These are phyloP conservation scores for Fermentozyma sake DNA, from an alignment of 1,139 yeast genomes.

Conservation along the genomic window DNA sequence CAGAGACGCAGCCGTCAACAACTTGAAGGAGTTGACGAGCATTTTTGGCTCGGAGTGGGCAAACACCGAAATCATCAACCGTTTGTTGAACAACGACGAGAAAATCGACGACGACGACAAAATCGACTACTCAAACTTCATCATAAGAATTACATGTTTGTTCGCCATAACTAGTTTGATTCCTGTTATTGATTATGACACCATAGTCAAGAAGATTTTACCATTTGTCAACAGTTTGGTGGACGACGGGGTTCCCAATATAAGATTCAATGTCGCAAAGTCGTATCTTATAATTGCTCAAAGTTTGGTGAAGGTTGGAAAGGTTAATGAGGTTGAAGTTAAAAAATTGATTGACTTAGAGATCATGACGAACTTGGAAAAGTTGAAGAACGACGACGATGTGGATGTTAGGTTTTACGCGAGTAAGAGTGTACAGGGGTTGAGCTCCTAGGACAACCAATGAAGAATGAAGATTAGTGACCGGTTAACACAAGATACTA, in stretches of 20 bases:
- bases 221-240: slow-evolving; percentile 75
- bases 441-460: too few relatives aligned
- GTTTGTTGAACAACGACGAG: slow-evolving; percentile 48
- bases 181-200: slow-evolving; percentile 57
- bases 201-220: slow-evolving; percentile 60
- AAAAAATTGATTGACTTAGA: slow-evolving; percentile 46
- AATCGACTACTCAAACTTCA: slow-evolving; percentile 61
- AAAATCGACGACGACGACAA: slow-evolving; percentile 34
- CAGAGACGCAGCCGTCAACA: slow-evolving; percentile 91
- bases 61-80: slow-evolving; percentile 71
- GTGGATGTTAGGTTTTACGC: slow-evolving; percentile 90
- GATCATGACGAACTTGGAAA: slow-evolving; percentile 63
- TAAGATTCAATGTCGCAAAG: slow-evolving; percentile 91
- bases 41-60: slow-evolving; percentile 97
- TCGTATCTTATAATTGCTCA: slow-evolving; percentile 62
- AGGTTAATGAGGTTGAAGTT: slow-evolving; percentile 18
- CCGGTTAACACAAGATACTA: too few relatives aligned
- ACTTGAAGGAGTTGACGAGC: slow-evolving; percentile 71
- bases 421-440: slow-evolving; percentile 45
- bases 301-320: slow-evolving; percentile 33
- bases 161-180: slow-evolving; percentile 80
- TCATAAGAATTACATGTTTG: slow-evolving; percentile 86
- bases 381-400: slow-evolving; percentile 68
- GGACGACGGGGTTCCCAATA: slow-evolving; percentile 86
- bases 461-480: too few relatives aligned